phyloP scores from a whole-genome alignment of 2,329 filamentous ascomycete species.

The Teratosphaeria gauchensis region DNA sequence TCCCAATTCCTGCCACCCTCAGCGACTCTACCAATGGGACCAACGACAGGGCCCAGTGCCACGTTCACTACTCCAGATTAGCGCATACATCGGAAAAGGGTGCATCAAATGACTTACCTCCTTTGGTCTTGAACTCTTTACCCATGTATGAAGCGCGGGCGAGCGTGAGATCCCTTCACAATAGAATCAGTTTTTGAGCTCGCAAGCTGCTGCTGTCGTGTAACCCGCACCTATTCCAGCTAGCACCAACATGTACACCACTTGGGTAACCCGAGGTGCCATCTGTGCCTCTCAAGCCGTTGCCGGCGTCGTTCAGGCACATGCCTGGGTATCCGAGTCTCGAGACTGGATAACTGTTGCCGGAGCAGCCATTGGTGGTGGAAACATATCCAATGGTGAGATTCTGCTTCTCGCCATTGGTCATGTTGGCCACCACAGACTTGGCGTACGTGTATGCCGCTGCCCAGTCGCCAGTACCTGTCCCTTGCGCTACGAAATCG shows the following conservation, averaged over 20 bases:
- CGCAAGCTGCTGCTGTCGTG: constrained; percentile 17
- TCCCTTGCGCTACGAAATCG: constrained; percentile 15
- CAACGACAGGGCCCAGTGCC: constrained; percentile 66
- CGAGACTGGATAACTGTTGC: constrained; percentile 28
- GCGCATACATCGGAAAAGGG: too few species aligned
- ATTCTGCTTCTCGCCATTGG: constrained; percentile 84
- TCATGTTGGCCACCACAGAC: constrained; percentile 73
- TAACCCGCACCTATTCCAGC: constrained; percentile 29
- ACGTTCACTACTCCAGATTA: constrained; percentile 44
- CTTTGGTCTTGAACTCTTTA: constrained; percentile 23
- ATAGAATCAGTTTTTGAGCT: not conserved
- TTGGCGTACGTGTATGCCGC: constrained; percentile 66
- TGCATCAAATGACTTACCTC: constrained; percentile 7
- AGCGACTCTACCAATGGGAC: constrained; percentile 54
- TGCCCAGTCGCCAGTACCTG: constrained; percentile 54
- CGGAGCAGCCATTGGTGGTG: constrained; percentile 20
- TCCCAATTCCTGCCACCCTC: constrained; percentile 53
- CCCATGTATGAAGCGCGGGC: constrained; percentile 19
- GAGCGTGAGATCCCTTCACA: not conserved
- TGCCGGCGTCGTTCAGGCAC: constrained; percentile 31
- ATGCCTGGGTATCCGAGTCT: constrained; percentile 26
- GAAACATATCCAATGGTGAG: constrained; percentile 55
- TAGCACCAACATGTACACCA: constrained; percentile 26
- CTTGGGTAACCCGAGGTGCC: constrained; percentile 29
- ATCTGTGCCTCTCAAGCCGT: constrained; percentile 24